Evolutionary conservation across 768 basidiomycete genomes (phyloP).

Genomic region (Mycena haematopus): DNA sequence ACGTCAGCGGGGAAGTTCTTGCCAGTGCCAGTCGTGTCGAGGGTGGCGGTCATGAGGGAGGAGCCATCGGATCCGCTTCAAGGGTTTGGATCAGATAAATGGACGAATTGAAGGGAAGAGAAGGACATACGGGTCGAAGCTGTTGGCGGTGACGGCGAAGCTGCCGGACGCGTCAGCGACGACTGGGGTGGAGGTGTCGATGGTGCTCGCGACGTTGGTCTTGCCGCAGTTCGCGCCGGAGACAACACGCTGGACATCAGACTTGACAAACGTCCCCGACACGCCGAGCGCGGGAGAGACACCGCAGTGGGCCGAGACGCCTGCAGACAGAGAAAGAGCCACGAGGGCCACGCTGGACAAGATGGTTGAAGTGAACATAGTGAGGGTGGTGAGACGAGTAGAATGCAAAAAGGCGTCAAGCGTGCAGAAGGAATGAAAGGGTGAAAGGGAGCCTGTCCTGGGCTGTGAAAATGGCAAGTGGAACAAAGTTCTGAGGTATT

Average conservation of each 20-base stretch:
- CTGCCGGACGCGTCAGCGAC: neutral
- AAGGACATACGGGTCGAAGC: slow-evolving; percentile 7
- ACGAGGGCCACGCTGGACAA: neutral
- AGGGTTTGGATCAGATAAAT: neutral
- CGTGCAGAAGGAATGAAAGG: slow-evolving; percentile 1
- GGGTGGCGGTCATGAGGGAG: neutral
- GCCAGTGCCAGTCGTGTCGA: slow-evolving; percentile 14
- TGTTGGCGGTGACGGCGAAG: neutral
- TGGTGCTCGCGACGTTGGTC: neutral
- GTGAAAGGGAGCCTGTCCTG: slow-evolving; percentile 11
- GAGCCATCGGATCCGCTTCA: slow-evolving; percentile 8
- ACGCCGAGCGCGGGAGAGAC: slow-evolving; percentile 13
- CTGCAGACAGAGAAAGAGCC: slow-evolving; percentile 2
- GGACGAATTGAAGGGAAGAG: neutral
- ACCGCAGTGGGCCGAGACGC: slow-evolving; percentile 3
- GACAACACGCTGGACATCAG: neutral
- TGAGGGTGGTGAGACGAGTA: neutral
- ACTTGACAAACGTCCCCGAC: neutral
- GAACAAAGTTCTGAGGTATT: slow-evolving; percentile 6
- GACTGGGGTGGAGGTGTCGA: slow-evolving; percentile 8
- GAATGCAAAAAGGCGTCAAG: slow-evolving; percentile 3
- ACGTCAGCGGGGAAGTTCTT: neutral
- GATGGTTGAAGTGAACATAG: neutral
- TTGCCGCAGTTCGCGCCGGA: neutral
- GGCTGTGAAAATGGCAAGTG: slow-evolving; percentile 6